Evolutionary conservation across 2,329 filamentous ascomycete genomes (phyloP), one percentile per base, ranked within the genome.

Genomic region (Venturia aucupariae): DNA sequence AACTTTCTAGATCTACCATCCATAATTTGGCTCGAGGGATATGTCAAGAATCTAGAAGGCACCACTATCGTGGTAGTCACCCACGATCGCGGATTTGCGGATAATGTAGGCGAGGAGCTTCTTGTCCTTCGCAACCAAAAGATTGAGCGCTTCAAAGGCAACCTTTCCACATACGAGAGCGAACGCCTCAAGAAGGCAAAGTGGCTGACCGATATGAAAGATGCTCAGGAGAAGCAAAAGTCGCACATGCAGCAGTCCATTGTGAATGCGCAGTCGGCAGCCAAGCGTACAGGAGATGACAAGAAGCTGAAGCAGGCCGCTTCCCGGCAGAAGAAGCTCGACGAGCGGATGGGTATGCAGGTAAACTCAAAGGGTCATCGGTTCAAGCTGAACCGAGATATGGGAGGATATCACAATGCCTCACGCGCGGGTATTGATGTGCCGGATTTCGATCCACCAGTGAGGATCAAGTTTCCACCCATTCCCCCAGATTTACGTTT

Each of bases 221-320:
- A 91, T 27, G 89, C 90, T 0, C 87, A 93, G 71, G 90, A 94
- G 64, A 87, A 85, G 71, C 90, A 95, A 72, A 88, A 86, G 64
- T 85, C 88, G 3, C 90, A 94, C 70, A 90, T 95, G 67, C 87
- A 93, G 74, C 84, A 89, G 69, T 89, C 86, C 0, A 91, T 95
- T 61, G 81, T 83, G 24, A 84, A 87, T 66, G 93, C 90, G 68
- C 83, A 91, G 70, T 88, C 87, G 68, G 84, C 87, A 24, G 91
- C 90, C 7, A 89, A 87, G 72, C 86, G 86, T 60, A 88, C 87
- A 32, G 89, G 90, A 38, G 90, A 95, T 70, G 88, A 92, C 69
- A 93, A 93, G 72, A 92, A 92, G 72, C 80, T 95, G 2, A 86
- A 89, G n/a, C 89, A 92, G 77, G 90, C 90, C 4, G 92, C 92